Percentiles rank a stretch among this genome's conserved stretches.
phyloP scores from a whole-genome alignment of 2,329 filamentous ascomycete species.

The Tothia fuscella region DNA sequence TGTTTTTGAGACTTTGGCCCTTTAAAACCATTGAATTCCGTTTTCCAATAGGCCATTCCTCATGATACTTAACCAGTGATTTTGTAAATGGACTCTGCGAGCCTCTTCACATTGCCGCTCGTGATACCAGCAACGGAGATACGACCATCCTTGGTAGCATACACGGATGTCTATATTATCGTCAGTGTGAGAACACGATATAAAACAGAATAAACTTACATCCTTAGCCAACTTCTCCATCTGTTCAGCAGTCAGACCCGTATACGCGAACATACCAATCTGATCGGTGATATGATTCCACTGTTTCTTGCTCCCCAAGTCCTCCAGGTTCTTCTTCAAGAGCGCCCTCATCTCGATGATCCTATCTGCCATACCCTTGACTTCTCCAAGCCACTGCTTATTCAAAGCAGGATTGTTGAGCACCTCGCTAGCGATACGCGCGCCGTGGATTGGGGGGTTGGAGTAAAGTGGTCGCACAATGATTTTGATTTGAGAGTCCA shows the following conservation, averaged over 20 bases:
- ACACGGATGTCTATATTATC: constrained; percentile 81
- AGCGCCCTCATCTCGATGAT: constrained; percentile 97
- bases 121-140: constrained; percentile 83
- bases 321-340: constrained; percentile 89
- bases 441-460: constrained; percentile 93
- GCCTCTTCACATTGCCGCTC: constrained; percentile 61
- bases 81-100: constrained; percentile 76
- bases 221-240: constrained; percentile 88
- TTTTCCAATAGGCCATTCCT: background rate
- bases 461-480: constrained; percentile 95
- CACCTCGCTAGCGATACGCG: constrained; percentile 85
- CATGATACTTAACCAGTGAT: constrained; percentile 47
- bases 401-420: constrained; percentile 76
- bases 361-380: constrained; percentile 97
- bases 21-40: too few relatives aligned
- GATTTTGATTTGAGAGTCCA: constrained; percentile 98
- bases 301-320: constrained; percentile 89
- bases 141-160: constrained; percentile 85
- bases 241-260: constrained; percentile 77
- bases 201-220: too few relatives aligned
- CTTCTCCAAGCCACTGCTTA: constrained; percentile 89
- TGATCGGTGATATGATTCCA: constrained; percentile 95
- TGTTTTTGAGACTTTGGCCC: too few relatives aligned
- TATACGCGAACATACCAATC: constrained; percentile 99
- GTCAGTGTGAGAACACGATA: background rate